A percentile compares a stretch with the other conserved stretches of the same genome.
Conservation (phyloP, 106 monocot genomes). For the Dactylorhiza incarnata region DNA sequence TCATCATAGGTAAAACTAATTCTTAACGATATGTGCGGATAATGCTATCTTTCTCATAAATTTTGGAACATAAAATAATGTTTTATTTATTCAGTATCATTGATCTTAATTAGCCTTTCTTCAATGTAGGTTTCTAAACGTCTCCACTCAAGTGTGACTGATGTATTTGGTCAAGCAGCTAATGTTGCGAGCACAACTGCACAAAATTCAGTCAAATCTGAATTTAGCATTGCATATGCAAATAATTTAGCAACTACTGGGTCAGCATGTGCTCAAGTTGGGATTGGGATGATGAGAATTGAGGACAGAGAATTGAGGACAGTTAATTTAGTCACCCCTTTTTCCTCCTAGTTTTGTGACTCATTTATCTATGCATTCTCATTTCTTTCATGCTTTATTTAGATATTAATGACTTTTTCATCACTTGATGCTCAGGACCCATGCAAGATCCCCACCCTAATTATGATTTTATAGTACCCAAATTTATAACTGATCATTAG, state of each 20-base stretch:
- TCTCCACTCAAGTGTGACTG: conserved; percentile 28
- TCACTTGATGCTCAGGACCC: no score
- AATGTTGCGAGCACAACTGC: conserved; percentile 24
- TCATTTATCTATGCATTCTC: no score
- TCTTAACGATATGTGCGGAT: not conserved
- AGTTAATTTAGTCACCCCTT: no score
- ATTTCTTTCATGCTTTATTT: no score
- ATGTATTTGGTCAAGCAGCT: conserved; percentile 44
- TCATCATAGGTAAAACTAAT: not conserved
- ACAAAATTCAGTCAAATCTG: conserved; percentile 30
- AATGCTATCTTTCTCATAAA: not conserved
- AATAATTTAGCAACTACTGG: conserved; percentile 28
- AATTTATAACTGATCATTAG: not conserved
- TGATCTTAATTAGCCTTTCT: not conserved
- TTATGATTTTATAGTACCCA: not conserved
- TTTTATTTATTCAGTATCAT: not conserved
- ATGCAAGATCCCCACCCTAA: not conserved
- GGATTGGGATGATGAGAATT: conserved; percentile 57
- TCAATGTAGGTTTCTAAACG: conserved; percentile 66
- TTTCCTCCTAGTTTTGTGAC: no score
- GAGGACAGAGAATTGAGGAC: no score
- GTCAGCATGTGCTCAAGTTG: conserved; percentile 22
- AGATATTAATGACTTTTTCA: no score
- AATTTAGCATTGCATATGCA: conserved; percentile 29
- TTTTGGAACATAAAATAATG: not conserved